Conservation (phyloP, 257 asterid genomes). For the Nicotiana sylvestris region DNA sequence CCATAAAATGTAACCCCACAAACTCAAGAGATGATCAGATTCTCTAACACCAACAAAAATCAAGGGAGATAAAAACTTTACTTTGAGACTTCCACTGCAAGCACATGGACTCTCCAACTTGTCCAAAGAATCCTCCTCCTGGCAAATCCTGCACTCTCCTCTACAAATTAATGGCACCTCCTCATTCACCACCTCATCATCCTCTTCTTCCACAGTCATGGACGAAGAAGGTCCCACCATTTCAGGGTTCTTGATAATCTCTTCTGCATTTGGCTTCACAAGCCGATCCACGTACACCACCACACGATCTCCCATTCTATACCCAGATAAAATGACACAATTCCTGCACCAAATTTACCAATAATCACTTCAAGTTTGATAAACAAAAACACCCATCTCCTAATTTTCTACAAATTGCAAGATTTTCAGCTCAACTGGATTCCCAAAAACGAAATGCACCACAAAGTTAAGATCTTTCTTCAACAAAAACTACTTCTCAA, state of each 20-base stretch:
- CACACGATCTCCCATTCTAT: conserved; percentile 58
- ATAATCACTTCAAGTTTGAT: conserved; percentile 10
- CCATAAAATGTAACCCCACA: background rate
- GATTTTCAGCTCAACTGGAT: background rate
- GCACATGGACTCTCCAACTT: conserved; percentile 92
- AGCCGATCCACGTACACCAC: conserved; percentile 45
- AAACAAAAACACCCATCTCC: conserved; percentile 20
- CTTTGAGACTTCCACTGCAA: conserved; percentile 98
- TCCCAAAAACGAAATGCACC: background rate
- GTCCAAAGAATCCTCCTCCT: conserved; percentile 81
- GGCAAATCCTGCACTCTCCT: conserved; percentile 97
- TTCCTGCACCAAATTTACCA: conserved; percentile 19
- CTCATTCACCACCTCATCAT: conserved; percentile 51
- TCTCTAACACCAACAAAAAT: background rate
- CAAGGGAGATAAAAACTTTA: background rate
- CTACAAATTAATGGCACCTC: conserved; percentile 57
- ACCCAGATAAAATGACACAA: conserved; percentile 18
- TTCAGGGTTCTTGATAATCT: conserved; percentile 34
- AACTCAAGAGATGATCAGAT: background rate
- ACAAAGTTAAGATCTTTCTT: background rate
- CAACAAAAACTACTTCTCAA: background rate
- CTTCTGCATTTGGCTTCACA: conserved; percentile 34
- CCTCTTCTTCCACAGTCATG: conserved; percentile 27
- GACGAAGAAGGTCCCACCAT: conserved; percentile 58
- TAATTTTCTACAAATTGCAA: background rate